phyloP scores from a whole-genome alignment of 352 stramenopile genomes.

The Globisporangium uncinulatum region DNA sequence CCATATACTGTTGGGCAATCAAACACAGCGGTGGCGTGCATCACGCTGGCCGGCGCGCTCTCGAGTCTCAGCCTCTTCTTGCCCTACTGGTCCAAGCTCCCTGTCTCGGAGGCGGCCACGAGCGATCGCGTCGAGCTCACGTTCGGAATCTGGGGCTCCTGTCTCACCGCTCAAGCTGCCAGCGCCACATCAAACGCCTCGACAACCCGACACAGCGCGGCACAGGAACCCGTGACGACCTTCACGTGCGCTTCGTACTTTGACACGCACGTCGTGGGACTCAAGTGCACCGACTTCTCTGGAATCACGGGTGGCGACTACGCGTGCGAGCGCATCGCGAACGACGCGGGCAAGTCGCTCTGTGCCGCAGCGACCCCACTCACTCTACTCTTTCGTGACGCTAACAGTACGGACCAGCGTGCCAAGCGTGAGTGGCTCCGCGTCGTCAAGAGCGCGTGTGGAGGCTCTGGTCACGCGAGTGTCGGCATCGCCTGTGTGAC shows the following conservation, averaged over 20 bases:
- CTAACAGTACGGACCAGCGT: background rate
- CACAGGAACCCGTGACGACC: slow-evolving; percentile 16
- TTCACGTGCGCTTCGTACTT: slow-evolving; percentile 40
- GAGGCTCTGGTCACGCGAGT: slow-evolving; percentile 22
- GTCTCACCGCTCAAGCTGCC: slow-evolving; percentile 33
- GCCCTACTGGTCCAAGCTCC: slow-evolving; percentile 48
- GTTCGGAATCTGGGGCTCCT: slow-evolving; percentile 52
- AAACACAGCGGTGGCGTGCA: slow-evolving; percentile 25
- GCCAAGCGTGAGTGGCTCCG: slow-evolving; percentile 25
- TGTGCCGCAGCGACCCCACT: slow-evolving; percentile 23
- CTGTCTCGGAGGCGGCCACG: background rate
- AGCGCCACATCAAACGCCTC: slow-evolving; percentile 2
- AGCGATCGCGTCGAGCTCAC: slow-evolving; percentile 30
- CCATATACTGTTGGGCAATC: too few species aligned
- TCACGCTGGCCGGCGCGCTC: slow-evolving; percentile 25
- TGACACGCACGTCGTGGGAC: slow-evolving; percentile 20
- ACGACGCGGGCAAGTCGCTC: slow-evolving; percentile 19
- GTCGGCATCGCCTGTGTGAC: slow-evolving; percentile 25
- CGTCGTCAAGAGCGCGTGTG: slow-evolving; percentile 39
- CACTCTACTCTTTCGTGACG: slow-evolving; percentile 22
- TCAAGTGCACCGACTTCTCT: slow-evolving; percentile 19
- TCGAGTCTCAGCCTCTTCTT: slow-evolving; percentile 34
- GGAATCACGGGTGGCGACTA: slow-evolving; percentile 1
- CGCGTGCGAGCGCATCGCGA: slow-evolving; percentile 18
- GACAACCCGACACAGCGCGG: background rate